Conservation (phyloP, 2,329 filamentous ascomycete species). For the Epichloe gansuensis region DNA sequence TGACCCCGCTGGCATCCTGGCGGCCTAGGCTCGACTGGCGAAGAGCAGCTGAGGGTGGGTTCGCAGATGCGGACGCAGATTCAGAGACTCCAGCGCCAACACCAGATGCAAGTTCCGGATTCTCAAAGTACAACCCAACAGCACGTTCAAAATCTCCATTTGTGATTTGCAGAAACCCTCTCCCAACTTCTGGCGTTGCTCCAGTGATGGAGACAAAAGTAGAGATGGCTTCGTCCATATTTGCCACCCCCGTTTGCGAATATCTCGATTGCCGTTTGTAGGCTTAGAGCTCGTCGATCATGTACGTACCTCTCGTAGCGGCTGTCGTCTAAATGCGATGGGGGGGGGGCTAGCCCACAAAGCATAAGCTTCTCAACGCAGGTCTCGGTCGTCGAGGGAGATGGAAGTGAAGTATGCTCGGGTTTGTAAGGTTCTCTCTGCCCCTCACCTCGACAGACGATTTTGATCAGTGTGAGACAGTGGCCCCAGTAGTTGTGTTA, state of each 20-base stretch:
- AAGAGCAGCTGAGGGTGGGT: constrained; percentile 19
- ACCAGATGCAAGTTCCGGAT: constrained; percentile 50
- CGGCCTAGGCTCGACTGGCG: constrained; percentile 15
- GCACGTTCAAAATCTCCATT: constrained; percentile 75
- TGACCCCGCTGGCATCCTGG: constrained; percentile 29
- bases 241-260: neutral
- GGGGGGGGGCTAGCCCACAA: too few relatives aligned
- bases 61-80: constrained; percentile 5
- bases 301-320: neutral
- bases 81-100: constrained; percentile 20
- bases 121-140: constrained; percentile 81
- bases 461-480: neutral
- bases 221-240: constrained; percentile 61
- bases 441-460: neutral
- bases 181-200: constrained; percentile 58
- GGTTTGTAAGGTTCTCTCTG: neutral
- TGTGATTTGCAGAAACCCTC: constrained; percentile 74
- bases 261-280: neutral
- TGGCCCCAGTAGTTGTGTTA: neutral
- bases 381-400: neutral
- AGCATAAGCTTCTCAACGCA: neutral
- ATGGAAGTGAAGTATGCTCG: neutral
- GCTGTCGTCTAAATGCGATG: neutral
- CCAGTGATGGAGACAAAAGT: constrained; percentile 76
- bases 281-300: neutral